A percentile compares a stretch with the other conserved stretches of the same genome.
Evolutionary conservation across 2,329 filamentous ascomycete species (phyloP).

Genomic region (Furcasterigmium furcatum): DNA sequence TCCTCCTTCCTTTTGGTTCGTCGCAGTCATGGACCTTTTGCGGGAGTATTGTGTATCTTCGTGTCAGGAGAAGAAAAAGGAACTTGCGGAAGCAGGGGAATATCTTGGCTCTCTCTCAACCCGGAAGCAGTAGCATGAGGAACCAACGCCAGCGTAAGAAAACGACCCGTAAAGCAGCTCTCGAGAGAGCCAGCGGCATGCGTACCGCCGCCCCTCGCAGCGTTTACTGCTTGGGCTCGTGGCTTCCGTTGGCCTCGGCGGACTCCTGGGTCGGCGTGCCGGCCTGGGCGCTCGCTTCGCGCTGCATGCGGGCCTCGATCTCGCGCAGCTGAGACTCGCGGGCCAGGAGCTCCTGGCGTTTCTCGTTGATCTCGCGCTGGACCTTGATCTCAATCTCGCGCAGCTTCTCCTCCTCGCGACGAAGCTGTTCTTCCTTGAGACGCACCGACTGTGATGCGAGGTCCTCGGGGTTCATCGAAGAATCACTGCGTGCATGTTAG

Average conservation of each 20-base stretch:
- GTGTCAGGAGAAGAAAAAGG: constrained; percentile 29
- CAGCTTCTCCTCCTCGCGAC: constrained; percentile 98
- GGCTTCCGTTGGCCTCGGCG: constrained; percentile 52
- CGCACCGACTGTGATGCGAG: constrained; percentile 95
- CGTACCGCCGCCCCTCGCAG: no score
- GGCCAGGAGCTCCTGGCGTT: constrained; percentile 95
- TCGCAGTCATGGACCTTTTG: constrained; percentile 16
- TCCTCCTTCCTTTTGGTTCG: constrained; percentile 3
- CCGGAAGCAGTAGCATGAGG: constrained; percentile 34
- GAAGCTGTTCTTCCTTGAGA: constrained; percentile 98
- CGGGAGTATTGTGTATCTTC: constrained; percentile 21
- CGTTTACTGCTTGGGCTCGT: constrained; percentile 41
- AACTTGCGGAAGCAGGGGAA: constrained; percentile 36
- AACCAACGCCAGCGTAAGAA: constrained; percentile 46
- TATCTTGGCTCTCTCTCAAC: constrained; percentile 29
- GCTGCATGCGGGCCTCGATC: constrained; percentile 96
- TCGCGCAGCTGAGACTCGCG: constrained; percentile 98
- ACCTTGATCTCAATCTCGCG: constrained; percentile 99
- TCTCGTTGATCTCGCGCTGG: constrained; percentile 99
- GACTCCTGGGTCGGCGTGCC: constrained; percentile 30
- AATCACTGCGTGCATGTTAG: constrained; percentile 53
- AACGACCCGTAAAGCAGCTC: constrained; percentile 32
- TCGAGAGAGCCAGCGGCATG: no score
- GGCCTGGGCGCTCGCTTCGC: constrained; percentile 62
- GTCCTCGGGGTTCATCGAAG: constrained; percentile 96